Evolutionary conservation across 352 stramenopile genomes (phyloP), one percentile per base, ranked within the genome.

Genomic region (Pythium aphanidermatum): DNA sequence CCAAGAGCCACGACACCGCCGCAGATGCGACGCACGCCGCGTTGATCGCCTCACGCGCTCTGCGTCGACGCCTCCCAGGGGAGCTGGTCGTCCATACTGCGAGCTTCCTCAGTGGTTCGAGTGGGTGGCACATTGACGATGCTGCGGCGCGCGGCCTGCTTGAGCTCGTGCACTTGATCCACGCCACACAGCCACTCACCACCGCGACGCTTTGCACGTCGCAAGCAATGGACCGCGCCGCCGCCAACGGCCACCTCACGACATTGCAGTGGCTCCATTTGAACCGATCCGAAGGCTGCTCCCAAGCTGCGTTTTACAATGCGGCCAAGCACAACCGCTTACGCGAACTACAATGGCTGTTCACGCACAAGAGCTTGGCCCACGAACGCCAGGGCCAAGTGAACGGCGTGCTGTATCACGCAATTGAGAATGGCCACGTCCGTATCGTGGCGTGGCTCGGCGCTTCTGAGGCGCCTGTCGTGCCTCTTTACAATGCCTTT

Each of bases 161-260:
- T 6, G 24, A 17, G 4, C 37, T 28, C 14, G 14, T 44, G 6
- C 14, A 19, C 5, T 23, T 33, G 5, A 27, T 44, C 29, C 34
- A 46, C 37, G 20, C 19, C 16, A 20, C 35, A 9, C 11, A 19
- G 12, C 20, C 21, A n/a, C 32, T 28, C 21, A 47, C 37, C 1
- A 38, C 17, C 0, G 46, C 32, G 7, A 5, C 30, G 10, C 10
- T 44, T 12, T 62, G 53, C 30, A 34, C 53, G 17, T 30, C 45
- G 29, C 28, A 51, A 13, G 53, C 53, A 6, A 56, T 62, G 46
- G 53, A 62, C 28, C 14, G n/a, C 3, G 53, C 46, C 5, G 46
- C 53, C 7, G 24, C 21, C 2, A 17, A 20, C 4, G 46, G 38
- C 9, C 17, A 57, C 37, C 21, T 62, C 14, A 12, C 4, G 3